Conservation (phyloP, 164 flowering plant species). For the Vitis labrusca region DNA sequence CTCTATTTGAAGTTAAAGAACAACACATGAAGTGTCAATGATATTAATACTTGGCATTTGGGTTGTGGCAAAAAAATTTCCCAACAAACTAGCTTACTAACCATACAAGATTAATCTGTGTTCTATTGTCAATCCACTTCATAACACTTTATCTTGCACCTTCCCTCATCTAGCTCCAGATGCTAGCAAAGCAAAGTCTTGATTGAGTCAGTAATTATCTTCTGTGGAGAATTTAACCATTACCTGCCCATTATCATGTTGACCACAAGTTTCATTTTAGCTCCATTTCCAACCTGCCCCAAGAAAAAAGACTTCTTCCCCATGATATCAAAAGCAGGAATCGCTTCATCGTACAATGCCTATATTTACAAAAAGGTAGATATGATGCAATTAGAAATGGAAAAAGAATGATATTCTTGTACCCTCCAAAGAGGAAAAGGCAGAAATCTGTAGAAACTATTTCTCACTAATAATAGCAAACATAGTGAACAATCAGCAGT, state of each 20-base stretch:
- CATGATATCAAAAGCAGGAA: constrained; percentile 83
- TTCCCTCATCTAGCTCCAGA: not conserved
- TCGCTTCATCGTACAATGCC: constrained; percentile 71
- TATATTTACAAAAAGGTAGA: constrained; percentile 24
- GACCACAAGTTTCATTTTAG: constrained; percentile 96
- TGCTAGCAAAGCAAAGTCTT: not conserved
- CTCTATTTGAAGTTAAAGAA: too few species aligned
- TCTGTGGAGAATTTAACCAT: not conserved
- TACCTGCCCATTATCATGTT: constrained; percentile 99
- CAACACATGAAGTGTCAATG: too few species aligned
- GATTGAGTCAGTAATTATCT: not conserved
- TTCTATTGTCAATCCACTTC: too few species aligned
- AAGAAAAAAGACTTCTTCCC: constrained; percentile 92
- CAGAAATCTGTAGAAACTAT: too few species aligned
- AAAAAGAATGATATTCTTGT: not conserved
- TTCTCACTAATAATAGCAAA: too few species aligned
- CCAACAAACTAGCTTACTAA: too few species aligned
- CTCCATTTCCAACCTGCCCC: constrained; percentile 95
- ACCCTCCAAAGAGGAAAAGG: too few species aligned
- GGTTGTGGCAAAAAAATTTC: too few species aligned
- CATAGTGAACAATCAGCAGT: too few species aligned
- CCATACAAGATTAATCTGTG: too few species aligned
- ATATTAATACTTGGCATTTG: too few species aligned
- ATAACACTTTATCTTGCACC: too few species aligned
- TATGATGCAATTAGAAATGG: not conserved